Conservation (phyloP, 2,329 filamentous ascomycete species). For the Rhytidhysteron rufulum region DNA sequence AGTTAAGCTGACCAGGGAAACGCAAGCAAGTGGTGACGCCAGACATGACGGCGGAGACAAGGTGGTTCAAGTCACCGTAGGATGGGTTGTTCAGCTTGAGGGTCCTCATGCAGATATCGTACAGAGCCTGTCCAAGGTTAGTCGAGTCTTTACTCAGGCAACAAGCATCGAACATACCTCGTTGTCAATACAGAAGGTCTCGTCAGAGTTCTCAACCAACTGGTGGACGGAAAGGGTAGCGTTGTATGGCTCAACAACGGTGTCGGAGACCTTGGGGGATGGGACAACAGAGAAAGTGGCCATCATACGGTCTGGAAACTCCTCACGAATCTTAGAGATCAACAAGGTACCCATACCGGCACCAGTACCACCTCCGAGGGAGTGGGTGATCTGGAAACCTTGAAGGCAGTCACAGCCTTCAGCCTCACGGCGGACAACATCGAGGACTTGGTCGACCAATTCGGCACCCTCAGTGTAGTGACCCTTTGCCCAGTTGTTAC, state of each 20-base stretch:
- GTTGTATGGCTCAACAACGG: conserved; percentile 99
- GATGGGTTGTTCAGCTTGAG: conserved; percentile 98
- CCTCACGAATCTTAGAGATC: conserved; percentile 99
- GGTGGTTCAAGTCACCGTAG: conserved; percentile 98
- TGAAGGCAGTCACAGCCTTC: conserved; percentile 99
- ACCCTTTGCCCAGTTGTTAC: conserved; percentile 99
- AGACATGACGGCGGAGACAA: conserved; percentile 99
- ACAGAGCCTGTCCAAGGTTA: conserved; percentile 63
- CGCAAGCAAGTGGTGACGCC: conserved; percentile 97
- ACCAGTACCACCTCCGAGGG: conserved; percentile 99
- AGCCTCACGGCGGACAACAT: conserved; percentile 97
- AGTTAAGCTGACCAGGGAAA: conserved; percentile 99
- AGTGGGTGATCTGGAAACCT: conserved; percentile 99
- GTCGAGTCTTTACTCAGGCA: no score
- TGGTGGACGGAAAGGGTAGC: conserved; percentile 98
- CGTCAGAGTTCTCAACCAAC: conserved; percentile 99
- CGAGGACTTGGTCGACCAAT: conserved; percentile 95
- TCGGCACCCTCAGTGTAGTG: conserved; percentile 99
- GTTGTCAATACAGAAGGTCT: conserved; percentile 99
- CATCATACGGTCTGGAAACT: conserved; percentile 99
- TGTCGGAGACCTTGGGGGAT: conserved; percentile 99
- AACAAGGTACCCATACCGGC: conserved; percentile 99
- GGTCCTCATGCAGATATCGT: conserved; percentile 99
- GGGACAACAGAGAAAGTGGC: conserved; percentile 98
- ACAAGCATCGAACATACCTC: conserved; percentile 57